phyloP scores from a whole-genome alignment of 148 eudicot genomes.

The Silene uniflora region DNA sequence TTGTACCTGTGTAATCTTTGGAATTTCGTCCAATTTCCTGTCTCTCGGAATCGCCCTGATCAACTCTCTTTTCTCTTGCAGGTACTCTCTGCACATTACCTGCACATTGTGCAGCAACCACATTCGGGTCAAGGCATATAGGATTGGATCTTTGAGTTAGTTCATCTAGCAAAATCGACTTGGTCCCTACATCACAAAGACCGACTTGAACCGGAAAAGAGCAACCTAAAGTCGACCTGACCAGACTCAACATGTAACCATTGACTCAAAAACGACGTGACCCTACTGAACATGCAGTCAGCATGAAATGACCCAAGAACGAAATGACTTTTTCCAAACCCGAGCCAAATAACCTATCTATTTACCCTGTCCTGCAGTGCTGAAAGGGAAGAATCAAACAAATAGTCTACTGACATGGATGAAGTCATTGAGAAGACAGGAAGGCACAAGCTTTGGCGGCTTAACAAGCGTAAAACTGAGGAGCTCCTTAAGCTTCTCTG shows the following conservation, averaged over 20 bases:
- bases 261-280: too few species aligned
- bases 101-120: slow-evolving; percentile 24
- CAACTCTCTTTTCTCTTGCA: slow-evolving; percentile 62
- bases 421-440: slow-evolving; percentile 63
- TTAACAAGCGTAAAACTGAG: slow-evolving; percentile 41
- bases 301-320: too few species aligned
- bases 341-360: too few species aligned
- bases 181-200: background rate
- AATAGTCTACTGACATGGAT: slow-evolving; percentile 44
- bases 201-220: background rate
- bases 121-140: background rate
- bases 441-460: slow-evolving; percentile 53
- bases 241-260: too few species aligned
- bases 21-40: slow-evolving; percentile 53
- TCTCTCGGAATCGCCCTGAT: slow-evolving; percentile 48
- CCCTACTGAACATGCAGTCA: too few species aligned
- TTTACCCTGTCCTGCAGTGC: too few species aligned
- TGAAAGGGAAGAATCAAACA: background rate
- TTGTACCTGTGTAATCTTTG: slow-evolving; percentile 65
- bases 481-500: slow-evolving; percentile 67
- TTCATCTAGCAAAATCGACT: background rate
- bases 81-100: slow-evolving; percentile 53
- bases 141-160: background rate
- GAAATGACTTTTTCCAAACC: too few species aligned
- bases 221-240: too few species aligned